Conservation (phyloP, 2,329 filamentous ascomycete genomes). For the Pseudogymnoascus sp. region DNA sequence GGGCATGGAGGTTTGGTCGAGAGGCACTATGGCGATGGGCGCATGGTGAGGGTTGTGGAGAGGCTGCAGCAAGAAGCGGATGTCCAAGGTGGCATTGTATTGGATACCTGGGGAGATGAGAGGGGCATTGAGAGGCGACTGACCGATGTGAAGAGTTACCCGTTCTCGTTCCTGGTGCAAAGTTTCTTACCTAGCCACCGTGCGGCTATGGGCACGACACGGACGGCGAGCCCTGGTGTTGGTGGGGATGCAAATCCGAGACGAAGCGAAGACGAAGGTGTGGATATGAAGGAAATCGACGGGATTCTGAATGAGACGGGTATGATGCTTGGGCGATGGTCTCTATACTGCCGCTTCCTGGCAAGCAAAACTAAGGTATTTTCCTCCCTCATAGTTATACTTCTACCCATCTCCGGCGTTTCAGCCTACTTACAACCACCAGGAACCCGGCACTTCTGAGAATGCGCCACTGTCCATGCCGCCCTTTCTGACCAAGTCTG, state of each 20-base stretch:
- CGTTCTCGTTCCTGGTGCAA: conserved; percentile 93
- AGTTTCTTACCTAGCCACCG: conserved; percentile 76
- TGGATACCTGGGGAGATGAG: conserved; percentile 95
- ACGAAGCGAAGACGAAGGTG: conserved; percentile 77
- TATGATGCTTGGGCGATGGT: conserved; percentile 89
- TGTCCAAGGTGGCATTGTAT: conserved; percentile 88
- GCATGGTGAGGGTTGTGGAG: conserved; percentile 93
- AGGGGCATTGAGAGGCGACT: conserved; percentile 75
- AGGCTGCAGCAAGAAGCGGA: conserved; percentile 90
- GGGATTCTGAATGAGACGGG: conserved; percentile 79
- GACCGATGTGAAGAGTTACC: conserved; percentile 95
- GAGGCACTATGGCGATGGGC: conserved; percentile 83
- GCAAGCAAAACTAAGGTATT: conserved; percentile 76
- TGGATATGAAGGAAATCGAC: conserved; percentile 96
- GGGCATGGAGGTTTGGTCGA: conserved; percentile 86
- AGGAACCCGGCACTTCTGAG: conserved; percentile 47
- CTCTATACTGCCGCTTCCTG: conserved; percentile 83
- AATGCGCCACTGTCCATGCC: conserved; percentile 59
- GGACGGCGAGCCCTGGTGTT: conserved; percentile 69
- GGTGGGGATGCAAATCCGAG: conserved; percentile 45
- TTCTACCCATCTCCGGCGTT: conserved; percentile 17
- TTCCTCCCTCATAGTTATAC: conserved; percentile 19
- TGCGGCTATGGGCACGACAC: conserved; percentile 49
- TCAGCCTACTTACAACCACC: conserved; percentile 23
- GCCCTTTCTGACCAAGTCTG: conserved; percentile 68